Base-by-base conservation (phyloP, 768 basidiomycete genomes). In the Cubamyces lactineus region DNA sequence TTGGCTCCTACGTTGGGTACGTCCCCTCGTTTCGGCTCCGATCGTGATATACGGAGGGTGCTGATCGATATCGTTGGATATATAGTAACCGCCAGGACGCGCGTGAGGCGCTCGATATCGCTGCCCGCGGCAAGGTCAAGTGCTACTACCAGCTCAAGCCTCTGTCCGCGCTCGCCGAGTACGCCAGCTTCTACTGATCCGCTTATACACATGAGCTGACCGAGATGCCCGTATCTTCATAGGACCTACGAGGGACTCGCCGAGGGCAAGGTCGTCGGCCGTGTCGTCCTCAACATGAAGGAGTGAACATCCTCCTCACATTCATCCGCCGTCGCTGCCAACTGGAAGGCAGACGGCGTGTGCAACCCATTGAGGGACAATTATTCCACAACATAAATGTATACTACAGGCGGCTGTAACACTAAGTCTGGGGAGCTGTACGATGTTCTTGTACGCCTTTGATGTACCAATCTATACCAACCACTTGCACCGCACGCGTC, bases 31-130 rank as follows among this genome's bases (percentile, higher is more conserved):
- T 11, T n/a, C 5, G 19, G 21, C 24, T 13, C 7, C 5, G n/a
- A 15, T 24, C 26, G 23, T 11, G 8, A 26, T 28, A 26, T 46
- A n/a, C 16, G 21, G 13, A 30, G 19, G 43, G 21, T 63, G 71
- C 8, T 24, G 6, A 23, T 13, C 65, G 68, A 70, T 61, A 69
- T 53, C 64, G 68, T 9, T 84, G 81, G 2, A 82, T 80, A 57
- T 78, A 81, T 15, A 86, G 91, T 1, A 93, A 92, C 74, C 84
- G 90, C 41, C 92, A 94, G 73, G 94, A 96, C 69, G 86, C 92
- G 2, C 73, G 82, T 11, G 94, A 96, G 73, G 90, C 94, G 0
- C 75, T 96, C 46, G 82, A 85, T 2, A 86, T 95, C 50, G 93
- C 92, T 0, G 82, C 86, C 0, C 70, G 77, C 38, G 91, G 91